Evolutionary conservation across 495 filamentous ascomycete genomes (phyloP).

Genomic region (Hamigera avellanea): DNA sequence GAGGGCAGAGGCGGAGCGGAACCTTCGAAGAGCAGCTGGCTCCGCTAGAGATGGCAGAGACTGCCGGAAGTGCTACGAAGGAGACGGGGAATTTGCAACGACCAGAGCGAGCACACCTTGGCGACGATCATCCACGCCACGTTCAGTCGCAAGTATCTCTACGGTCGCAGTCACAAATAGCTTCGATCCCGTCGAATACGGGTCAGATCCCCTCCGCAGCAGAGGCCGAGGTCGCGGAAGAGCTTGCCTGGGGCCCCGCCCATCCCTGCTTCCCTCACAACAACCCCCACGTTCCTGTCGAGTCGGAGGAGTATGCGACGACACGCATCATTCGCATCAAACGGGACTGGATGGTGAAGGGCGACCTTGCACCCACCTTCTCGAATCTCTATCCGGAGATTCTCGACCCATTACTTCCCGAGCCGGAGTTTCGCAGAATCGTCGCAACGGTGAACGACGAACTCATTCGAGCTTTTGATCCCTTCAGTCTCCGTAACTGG

Average conservation of each 20-base stretch:
- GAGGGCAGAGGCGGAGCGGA: slow-evolving; percentile 33
- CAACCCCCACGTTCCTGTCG: slow-evolving; percentile 79
- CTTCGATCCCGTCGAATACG: slow-evolving; percentile 26
- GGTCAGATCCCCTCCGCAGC: slow-evolving; percentile 38
- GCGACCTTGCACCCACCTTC: slow-evolving; percentile 87
- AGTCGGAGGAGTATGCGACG: slow-evolving; percentile 56
- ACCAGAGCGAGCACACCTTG: slow-evolving; percentile 21
- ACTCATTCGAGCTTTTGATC: slow-evolving; percentile 60
- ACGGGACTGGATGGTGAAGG: slow-evolving; percentile 80
- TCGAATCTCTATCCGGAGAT: slow-evolving; percentile 95
- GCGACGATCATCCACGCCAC: slow-evolving; percentile 22
- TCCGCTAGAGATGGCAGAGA: slow-evolving; percentile 36
- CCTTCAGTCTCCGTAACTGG: slow-evolving; percentile 57
- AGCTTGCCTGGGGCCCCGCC: slow-evolving; percentile 66
- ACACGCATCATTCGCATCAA: slow-evolving; percentile 87
- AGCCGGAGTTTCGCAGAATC: slow-evolving; percentile 70
- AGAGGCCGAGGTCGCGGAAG: slow-evolving; percentile 37
- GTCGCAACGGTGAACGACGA: slow-evolving; percentile 66
- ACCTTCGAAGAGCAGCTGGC: slow-evolving; percentile 20
- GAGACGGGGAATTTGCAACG: slow-evolving; percentile 20
- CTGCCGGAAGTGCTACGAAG: slow-evolving; percentile 20
- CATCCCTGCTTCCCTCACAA: slow-evolving; percentile 89
- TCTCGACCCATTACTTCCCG: slow-evolving; percentile 69
- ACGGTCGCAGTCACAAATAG: slow-evolving; percentile 30
- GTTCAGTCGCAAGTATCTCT: slow-evolving; percentile 28